Percentiles rank a stretch among this genome's conserved stretches.
phyloP scores from a whole-genome alignment of 2,329 filamentous ascomycete genomes.

The Cercospora brassicicola region DNA sequence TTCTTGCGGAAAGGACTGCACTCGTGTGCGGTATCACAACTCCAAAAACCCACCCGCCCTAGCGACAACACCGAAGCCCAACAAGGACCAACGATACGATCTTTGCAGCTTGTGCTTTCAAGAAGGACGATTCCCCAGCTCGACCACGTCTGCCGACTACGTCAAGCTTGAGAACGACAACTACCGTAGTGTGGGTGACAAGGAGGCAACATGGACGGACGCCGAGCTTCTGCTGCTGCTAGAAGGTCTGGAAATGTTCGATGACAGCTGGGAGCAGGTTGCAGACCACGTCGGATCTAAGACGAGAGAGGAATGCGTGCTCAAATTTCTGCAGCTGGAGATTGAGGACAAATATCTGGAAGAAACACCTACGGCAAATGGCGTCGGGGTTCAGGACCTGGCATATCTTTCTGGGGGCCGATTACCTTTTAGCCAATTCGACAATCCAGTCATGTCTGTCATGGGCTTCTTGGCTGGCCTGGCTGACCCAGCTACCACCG shows the following conservation, averaged over 20 bases:
- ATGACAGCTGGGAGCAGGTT: slow-evolving; percentile 94
- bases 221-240: slow-evolving; percentile 84
- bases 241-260: slow-evolving; percentile 87
- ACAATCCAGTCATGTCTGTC: slow-evolving; percentile 96
- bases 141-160: slow-evolving; percentile 77
- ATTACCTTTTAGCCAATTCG: slow-evolving; percentile 84
- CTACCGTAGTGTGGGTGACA: slow-evolving; percentile 74
- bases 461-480: slow-evolving; percentile 91
- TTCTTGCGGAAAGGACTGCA: slow-evolving; percentile 90
- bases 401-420: slow-evolving; percentile 70
- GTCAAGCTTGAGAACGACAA: slow-evolving; percentile 85
- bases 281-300: slow-evolving; percentile 88
- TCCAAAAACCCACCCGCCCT: slow-evolving; percentile 57
- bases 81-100: slow-evolving; percentile 70
- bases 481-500: slow-evolving; percentile 84
- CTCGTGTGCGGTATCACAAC: slow-evolving; percentile 68
- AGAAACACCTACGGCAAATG: slow-evolving; percentile 54
- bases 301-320: slow-evolving; percentile 90
- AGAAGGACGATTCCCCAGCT: slow-evolving; percentile 77
- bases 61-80: slow-evolving; percentile 52
- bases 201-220: slow-evolving; percentile 87
- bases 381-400: slow-evolving; percentile 50
- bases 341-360: slow-evolving; percentile 98
- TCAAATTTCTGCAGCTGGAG: slow-evolving; percentile 93
- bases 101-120: slow-evolving; percentile 89